Base-by-base conservation (phyloP, 139 green algal species). In the Coelastrella sp. region DNA sequence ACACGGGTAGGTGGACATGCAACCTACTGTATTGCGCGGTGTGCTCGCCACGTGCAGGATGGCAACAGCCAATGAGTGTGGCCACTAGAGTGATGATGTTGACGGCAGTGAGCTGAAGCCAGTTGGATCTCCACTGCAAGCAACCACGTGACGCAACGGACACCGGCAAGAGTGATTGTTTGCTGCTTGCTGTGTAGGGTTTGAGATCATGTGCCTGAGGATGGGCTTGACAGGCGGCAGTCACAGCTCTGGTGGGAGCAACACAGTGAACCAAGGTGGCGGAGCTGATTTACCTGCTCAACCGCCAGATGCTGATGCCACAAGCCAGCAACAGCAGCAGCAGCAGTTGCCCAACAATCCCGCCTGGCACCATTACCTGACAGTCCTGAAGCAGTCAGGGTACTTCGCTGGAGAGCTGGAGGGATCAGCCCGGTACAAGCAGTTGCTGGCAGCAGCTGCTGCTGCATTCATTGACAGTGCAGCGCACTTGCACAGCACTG, bases 121-220 rank as follows among this genome's bases (percentile, higher is more conserved):
- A 47, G 32, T 47, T 47, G 32, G 0, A 47, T 47, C 32, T 47
- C 1, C 0, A 47, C 32, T 47, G 32, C 32, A 0, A 47, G 32
- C 32, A 47, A 0, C 32, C 1, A 47, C 1, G 32, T 47, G 32
- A 47, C 0, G 32, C 32, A 14, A 5, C 4, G 64, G 16, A 14
- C 64, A 71, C n/a, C n/a, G 64, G 11, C 3, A 71, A 14, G 32
- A 47, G 32, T 1, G 32, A 47, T 47, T 47, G 5, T 22, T 6
- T 7, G 16, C 14, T 76, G 68, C 22, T 47, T 76, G 68, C 14
- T 76, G 17, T 61, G 5, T 80, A 80, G 96, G 95, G 0, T 95
- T 96, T 85, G 96, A 98, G 90, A 96, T 97, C 68, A 66, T 98
- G 71, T 80, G 64, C 20, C 58, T 60, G 59, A 23, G 73, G 5